Percentiles rank a stretch among this genome's conserved stretches.
Evolutionary conservation across 441 rosid species (phyloP).

Genomic region (Viola pubescens): DNA sequence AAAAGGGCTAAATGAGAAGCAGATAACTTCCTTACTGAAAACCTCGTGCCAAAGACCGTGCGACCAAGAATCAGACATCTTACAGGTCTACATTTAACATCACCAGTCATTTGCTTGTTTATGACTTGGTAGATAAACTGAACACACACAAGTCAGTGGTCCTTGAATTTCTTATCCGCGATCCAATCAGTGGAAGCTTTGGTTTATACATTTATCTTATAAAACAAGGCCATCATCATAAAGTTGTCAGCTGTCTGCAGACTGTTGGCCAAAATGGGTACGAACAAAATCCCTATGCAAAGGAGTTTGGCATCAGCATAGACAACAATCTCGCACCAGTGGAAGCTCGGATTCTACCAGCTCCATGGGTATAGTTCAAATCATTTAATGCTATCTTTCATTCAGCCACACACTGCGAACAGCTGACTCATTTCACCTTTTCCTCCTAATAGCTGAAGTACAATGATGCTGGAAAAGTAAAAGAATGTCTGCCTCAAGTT

Average conservation of each 20-base stretch:
- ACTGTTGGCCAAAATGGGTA: slow-evolving; percentile 29
- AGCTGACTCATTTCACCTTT: not conserved
- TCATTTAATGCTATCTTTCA: too few relatives aligned
- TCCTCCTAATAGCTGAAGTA: slow-evolving; percentile 28
- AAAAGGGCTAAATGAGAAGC: slow-evolving; percentile 42
- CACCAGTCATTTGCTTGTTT: not conserved
- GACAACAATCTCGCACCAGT: slow-evolving; percentile 26
- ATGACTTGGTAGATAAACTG: not conserved
- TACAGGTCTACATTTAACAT: slow-evolving; percentile 24
- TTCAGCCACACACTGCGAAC: not conserved
- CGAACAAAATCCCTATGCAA: slow-evolving; percentile 28
- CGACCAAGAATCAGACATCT: slow-evolving; percentile 33
- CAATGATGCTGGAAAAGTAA: slow-evolving; percentile 31
- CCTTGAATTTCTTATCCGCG: not conserved
- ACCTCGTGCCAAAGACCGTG: slow-evolving; percentile 43
- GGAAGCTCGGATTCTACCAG: slow-evolving; percentile 42
- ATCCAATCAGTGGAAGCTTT: not conserved
- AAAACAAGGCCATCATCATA: not conserved
- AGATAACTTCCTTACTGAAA: slow-evolving; percentile 40
- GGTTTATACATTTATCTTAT: not conserved
- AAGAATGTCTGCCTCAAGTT: slow-evolving; percentile 33
- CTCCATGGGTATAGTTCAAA: slow-evolving; percentile 32
- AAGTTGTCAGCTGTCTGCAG: slow-evolving; percentile 15
- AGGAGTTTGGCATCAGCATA: slow-evolving; percentile 35
- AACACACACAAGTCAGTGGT: not conserved